These are phyloP conservation scores for Suillus tomentosus DNA, from an alignment of 768 basidiomycete species.

Conservation along the genomic window DNA sequence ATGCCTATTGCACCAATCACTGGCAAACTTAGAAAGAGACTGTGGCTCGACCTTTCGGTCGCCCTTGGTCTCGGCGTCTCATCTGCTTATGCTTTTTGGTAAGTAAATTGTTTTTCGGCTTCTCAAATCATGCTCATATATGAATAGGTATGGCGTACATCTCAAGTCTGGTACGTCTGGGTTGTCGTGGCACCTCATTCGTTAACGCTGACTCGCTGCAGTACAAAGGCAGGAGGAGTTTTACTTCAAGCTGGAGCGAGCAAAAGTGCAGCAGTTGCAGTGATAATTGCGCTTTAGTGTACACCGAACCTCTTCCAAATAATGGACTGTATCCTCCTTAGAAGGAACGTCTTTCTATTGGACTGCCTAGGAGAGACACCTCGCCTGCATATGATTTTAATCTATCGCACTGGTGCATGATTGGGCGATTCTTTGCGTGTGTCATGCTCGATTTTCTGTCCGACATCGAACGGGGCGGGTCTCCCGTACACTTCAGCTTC, in stretches of 20 bases:
- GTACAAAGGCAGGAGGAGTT: conserved; percentile 83
- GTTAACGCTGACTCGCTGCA: conserved; percentile 34
- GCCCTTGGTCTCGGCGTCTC: conserved; percentile 76
- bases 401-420: background rate
- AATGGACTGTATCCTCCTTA: background rate
- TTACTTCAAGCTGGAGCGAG: conserved; percentile 83
- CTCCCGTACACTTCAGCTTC: background rate
- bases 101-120: conserved; percentile 33
- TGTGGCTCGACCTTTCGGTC: conserved; percentile 82
- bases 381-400: background rate
- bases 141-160: conserved; percentile 78
- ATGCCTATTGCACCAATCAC: conserved; percentile 93
- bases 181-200: background rate
- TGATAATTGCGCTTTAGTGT: background rate
- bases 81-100: conserved; percentile 85
- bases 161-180: conserved; percentile 64
- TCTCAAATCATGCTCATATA: conserved; percentile 28
- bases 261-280: conserved; percentile 30
- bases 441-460: background rate
- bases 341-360: background rate
- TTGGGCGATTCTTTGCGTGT: background rate
- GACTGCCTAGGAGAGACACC: background rate
- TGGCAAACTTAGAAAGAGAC: conserved; percentile 89
- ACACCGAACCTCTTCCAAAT: background rate
- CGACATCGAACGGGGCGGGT: background rate